phyloP scores from a whole-genome alignment of 768 basidiomycete genomes.

The Termitomyces sp. region DNA sequence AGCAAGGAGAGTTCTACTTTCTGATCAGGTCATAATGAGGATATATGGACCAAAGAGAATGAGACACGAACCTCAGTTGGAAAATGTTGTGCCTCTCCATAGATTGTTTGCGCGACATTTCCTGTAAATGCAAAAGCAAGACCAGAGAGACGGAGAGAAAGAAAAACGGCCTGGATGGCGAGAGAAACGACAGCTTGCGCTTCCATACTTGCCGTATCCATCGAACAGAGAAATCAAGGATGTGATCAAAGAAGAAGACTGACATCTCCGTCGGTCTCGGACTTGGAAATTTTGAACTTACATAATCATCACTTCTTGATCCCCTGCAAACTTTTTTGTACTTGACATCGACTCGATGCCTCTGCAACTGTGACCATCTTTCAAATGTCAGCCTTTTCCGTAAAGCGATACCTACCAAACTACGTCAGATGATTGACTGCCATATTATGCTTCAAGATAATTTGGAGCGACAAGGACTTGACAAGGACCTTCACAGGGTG shows the following conservation, averaged over 20 bases:
- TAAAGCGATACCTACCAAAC: not conserved
- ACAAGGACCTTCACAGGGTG: too few species aligned
- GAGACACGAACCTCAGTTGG: not conserved
- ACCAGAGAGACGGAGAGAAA: not conserved
- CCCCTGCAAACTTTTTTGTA: not conserved
- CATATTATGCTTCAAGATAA: too few species aligned
- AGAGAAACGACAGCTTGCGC: not conserved
- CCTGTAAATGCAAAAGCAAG: not conserved
- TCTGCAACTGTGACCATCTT: too few species aligned
- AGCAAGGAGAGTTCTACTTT: not conserved
- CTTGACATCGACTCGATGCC: too few species aligned
- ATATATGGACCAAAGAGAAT: not conserved
- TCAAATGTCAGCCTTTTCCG: too few species aligned
- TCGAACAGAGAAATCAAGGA: not conserved
- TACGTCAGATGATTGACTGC: too few species aligned
- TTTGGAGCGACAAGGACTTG: too few species aligned
- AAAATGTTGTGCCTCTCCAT: not conserved
- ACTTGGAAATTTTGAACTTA: too few species aligned
- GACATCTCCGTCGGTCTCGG: not conserved
- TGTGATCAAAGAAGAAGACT: too few species aligned
- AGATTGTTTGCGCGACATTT: not conserved
- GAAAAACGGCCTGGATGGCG: not conserved
- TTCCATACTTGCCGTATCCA: not conserved
- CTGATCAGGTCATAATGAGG: conserved; percentile 1
- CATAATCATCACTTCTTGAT: too few species aligned